Evolutionary conservation across 495 filamentous ascomycete genomes (phyloP), one percentile per base, ranked within the genome.

Genomic region (Xylona heveae): DNA sequence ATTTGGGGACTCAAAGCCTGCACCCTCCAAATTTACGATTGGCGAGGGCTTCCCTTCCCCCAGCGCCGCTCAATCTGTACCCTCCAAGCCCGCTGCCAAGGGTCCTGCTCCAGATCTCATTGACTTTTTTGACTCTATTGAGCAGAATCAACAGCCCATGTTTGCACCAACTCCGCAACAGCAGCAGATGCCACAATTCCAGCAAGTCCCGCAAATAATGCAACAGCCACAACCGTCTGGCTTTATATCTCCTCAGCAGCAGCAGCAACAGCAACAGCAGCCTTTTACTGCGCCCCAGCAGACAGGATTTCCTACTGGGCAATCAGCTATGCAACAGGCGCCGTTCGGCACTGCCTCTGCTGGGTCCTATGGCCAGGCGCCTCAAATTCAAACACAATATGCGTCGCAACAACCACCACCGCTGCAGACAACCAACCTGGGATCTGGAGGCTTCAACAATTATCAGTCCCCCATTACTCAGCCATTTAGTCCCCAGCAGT

Each of bases 51-150:
- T 46, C 19, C 45, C 49, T 17, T 36, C 42, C 6, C 38, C 53
- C 1, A 48, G 42, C 17, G 39, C 45, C 3, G 26, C 44, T 14
- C 39, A 40, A 21, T 21, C 45, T 24, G 28, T 43, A 6, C 24
- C 48, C 16, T 21, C 38, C 4, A 46, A 51, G 36, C 22, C 37
- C 12, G 44, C 50, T 28, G 54, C 61, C 15, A 74, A 71, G 35
- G 67, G 70, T 3, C 73, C 76, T 0, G 72, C 71, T 35, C 62
- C 74, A 29, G 79, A 95, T 54, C 57, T 99, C 32, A 99, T 99
- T 43, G 88, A 99, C 49, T 93, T 99, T 50, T 99, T 99, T 47
- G 88, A 88, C 38, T 85, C 85, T 2, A 95, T 99, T 45, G 83
- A 95, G 43, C 74, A 78, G 43, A 84, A 85, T 38, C 81, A 85